A percentile compares a stretch with the other conserved stretches of the same genome.
phyloP scores from a whole-genome alignment of 768 basidiomycete genomes.

The Collybia mongolica region DNA sequence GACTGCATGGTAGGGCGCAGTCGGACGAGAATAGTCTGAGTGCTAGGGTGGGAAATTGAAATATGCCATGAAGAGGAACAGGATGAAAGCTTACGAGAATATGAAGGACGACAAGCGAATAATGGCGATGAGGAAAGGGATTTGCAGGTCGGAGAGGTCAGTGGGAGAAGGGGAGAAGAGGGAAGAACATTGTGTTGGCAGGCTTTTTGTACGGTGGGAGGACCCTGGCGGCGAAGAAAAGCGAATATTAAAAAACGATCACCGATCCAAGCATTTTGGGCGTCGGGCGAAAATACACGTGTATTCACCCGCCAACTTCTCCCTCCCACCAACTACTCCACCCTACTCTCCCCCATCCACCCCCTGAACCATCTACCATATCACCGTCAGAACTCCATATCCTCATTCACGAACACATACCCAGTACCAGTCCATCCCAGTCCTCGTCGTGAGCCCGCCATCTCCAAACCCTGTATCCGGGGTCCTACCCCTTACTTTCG shows the following conservation, averaged over 20 bases:
- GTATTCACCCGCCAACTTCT: slow-evolving; percentile 51
- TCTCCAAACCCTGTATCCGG: not conserved
- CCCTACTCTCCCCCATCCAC: slow-evolving; percentile 14
- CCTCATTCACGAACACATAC: too few species aligned
- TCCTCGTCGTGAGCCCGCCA: too few species aligned
- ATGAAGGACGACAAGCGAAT: slow-evolving; percentile 15
- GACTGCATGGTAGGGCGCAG: slow-evolving; percentile 25
- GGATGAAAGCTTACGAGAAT: slow-evolving; percentile 18
- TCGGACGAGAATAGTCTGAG: slow-evolving; percentile 3
- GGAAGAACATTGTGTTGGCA: slow-evolving; percentile 26
- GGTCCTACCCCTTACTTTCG: slow-evolving; percentile 2
- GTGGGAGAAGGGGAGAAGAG: slow-evolving; percentile 20
- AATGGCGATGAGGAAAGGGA: slow-evolving; percentile 15
- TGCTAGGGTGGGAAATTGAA: slow-evolving; percentile 4
- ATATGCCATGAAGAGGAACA: not conserved
- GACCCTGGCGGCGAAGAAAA: slow-evolving; percentile 54
- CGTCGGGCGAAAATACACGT: slow-evolving; percentile 77
- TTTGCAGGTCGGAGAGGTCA: slow-evolving; percentile 24
- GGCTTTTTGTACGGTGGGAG: slow-evolving; percentile 41
- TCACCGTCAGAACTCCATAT: not conserved
- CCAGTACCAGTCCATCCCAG: not conserved
- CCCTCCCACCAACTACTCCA: slow-evolving; percentile 36
- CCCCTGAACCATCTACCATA: slow-evolving; percentile 2
- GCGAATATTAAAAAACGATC: slow-evolving; percentile 48
- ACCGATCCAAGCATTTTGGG: slow-evolving; percentile 33